Percentiles rank a stretch among this genome's conserved stretches.
Conservation (phyloP, 257 asterid species). For the Nicotiana otophora region DNA sequence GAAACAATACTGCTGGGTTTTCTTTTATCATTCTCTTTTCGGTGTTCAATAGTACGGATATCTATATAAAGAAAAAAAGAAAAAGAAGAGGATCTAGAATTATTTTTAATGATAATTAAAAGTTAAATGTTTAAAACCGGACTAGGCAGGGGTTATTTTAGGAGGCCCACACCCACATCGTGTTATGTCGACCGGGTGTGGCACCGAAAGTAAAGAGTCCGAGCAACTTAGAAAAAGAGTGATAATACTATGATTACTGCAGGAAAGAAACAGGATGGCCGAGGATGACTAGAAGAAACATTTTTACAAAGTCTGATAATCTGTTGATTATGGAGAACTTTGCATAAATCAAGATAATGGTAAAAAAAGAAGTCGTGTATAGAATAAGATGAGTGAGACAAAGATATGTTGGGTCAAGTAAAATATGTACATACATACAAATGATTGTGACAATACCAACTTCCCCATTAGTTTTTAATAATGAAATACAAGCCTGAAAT, state of each 20-base stretch:
- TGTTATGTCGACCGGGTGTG: too few species aligned
- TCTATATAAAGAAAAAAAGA: neutral
- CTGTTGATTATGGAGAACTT: neutral
- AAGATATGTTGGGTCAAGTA: neutral
- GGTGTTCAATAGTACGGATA: neutral
- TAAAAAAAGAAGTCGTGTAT: neutral
- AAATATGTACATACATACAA: neutral
- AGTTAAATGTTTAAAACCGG: neutral
- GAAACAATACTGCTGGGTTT: neutral
- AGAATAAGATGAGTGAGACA: neutral
- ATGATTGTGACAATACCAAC: neutral
- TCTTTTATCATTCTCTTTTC: neutral
- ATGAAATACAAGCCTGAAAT: neutral
- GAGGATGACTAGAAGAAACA: neutral
- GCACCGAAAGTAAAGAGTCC: too few species aligned
- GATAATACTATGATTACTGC: neutral
- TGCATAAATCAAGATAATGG: neutral
- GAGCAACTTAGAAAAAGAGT: neutral
- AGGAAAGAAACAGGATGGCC: neutral
- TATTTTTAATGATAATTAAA: neutral
- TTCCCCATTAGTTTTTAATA: neutral
- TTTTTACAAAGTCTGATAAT: neutral
- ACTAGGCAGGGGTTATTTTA: neutral
- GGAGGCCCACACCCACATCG: neutral
- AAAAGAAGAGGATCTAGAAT: neutral